Percentiles rank a stretch among this genome's conserved stretches.
These are phyloP conservation scores for Luffa acutangula DNA, from an alignment of 306 rosid species.

Conservation along the genomic window DNA sequence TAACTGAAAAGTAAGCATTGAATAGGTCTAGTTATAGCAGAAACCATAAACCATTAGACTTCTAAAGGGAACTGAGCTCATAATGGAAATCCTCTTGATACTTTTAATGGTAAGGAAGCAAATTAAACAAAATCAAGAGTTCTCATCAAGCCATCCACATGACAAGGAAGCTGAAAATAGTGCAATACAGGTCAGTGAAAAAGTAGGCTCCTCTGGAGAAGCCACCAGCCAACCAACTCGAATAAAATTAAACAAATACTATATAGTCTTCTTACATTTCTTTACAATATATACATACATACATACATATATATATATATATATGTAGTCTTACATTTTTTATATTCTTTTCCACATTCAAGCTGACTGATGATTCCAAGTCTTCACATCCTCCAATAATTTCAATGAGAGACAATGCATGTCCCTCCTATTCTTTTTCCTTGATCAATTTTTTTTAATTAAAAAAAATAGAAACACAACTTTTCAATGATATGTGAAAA, in stretches of 20 bases:
- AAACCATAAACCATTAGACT: background rate
- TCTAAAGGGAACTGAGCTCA: background rate
- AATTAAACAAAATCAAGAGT: background rate
- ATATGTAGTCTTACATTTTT: background rate
- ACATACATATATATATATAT: too few relatives aligned
- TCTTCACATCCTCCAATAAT: background rate
- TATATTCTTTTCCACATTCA: background rate
- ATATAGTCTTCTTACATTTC: too few relatives aligned
- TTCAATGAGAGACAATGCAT: background rate
- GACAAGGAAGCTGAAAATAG: background rate
- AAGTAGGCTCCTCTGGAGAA: background rate
- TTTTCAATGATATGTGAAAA: too few relatives aligned
- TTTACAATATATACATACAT: too few relatives aligned
- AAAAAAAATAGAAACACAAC: background rate
- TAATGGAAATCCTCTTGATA: background rate
- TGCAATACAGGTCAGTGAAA: background rate
- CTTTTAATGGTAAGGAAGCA: background rate
- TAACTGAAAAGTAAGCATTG: conserved; percentile 41
- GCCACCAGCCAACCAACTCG: background rate
- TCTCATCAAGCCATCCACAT: background rate
- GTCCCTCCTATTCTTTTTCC: background rate
- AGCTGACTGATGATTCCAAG: background rate
- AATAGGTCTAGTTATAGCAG: background rate
- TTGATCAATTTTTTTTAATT: background rate
- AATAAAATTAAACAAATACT: background rate